Percentiles rank a stretch among this genome's conserved stretches.
These are phyloP conservation scores for Trichosporon sp. DNA, from an alignment of 1,284 basidiomycete species.

Conservation along the genomic window DNA sequence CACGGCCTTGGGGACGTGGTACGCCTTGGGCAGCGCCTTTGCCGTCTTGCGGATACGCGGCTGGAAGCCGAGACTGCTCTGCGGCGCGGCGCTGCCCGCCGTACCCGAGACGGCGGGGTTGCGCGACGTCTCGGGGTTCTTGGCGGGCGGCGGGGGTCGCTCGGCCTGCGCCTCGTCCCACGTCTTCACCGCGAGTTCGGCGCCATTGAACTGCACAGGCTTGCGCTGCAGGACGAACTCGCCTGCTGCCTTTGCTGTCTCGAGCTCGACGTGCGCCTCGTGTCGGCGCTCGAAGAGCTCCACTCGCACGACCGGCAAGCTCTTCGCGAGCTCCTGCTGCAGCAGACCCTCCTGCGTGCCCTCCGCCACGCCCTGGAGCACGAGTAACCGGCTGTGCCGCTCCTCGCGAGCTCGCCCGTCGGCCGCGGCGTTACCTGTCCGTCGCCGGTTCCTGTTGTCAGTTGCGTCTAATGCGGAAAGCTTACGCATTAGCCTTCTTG, in stretches of 20 bases:
- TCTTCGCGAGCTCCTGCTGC: constrained; percentile 82
- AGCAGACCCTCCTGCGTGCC: constrained; percentile 79
- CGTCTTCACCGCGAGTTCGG: constrained; percentile 32
- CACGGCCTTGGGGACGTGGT: constrained; percentile 36
- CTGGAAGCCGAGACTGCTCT: constrained; percentile 35
- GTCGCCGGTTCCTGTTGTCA: constrained; percentile 21
- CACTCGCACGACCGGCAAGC: constrained; percentile 70
- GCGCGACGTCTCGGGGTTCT: neutral
- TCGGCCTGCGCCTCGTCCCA: constrained; percentile 8
- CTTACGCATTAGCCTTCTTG: constrained; percentile 29
- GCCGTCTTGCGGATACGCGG: constrained; percentile 41
- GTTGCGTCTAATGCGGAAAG: neutral
- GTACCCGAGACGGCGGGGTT: constrained; percentile 18
- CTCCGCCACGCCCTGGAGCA: constrained; percentile 70
- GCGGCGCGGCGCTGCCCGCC: neutral
- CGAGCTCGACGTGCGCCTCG: constrained; percentile 77
- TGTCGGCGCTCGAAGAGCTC: constrained; percentile 69
- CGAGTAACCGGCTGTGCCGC: constrained; percentile 46
- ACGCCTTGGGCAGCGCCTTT: constrained; percentile 44
- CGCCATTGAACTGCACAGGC: constrained; percentile 67
- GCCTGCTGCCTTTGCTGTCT: constrained; percentile 74
- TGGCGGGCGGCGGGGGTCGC: neutral
- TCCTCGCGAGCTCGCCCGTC: constrained; percentile 66
- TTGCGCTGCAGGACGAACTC: constrained; percentile 70
- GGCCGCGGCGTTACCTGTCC: constrained; percentile 48